Conservation (phyloP, 148 eudicot genomes). For the Silene uniflora region DNA sequence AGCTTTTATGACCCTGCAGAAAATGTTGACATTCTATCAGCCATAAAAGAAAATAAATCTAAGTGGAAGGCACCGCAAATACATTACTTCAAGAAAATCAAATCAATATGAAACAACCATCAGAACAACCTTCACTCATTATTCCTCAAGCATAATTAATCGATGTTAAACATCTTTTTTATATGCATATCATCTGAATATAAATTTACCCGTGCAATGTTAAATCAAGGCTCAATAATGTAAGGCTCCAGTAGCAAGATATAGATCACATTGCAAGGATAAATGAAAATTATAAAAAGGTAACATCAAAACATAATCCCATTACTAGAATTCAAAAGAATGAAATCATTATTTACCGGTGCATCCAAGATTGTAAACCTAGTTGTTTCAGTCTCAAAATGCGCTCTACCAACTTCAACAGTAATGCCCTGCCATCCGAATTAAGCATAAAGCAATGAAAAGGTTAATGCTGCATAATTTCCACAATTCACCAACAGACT, state of each 20-base stretch:
- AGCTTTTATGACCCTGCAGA: conserved; percentile 92
- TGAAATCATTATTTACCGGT: conserved; percentile 45
- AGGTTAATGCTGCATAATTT: no score
- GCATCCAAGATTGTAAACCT: conserved; percentile 97
- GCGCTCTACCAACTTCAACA: conserved; percentile 96
- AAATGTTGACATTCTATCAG: conserved; percentile 6
- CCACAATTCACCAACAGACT: no score
- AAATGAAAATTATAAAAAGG: not conserved
- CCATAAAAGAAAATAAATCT: not conserved
- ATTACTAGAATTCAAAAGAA: not conserved
- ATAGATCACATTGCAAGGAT: not conserved
- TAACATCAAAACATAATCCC: not conserved
- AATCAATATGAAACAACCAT: no score
- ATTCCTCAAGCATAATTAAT: no score
- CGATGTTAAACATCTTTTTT: not conserved
- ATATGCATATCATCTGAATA: not conserved
- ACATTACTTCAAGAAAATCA: not conserved
- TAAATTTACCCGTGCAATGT: no score
- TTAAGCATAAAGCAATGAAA: not conserved
- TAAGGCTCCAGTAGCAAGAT: not conserved
- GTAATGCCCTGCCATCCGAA: conserved; percentile 61
- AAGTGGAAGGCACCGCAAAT: not conserved
- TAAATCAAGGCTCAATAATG: no score
- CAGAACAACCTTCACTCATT: no score
- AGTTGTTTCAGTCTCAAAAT: conserved; percentile 84